Evolutionary conservation across 1,284 basidiomycete species (phyloP), one percentile per base, ranked within the genome.

Genomic region (Trichosporon coremiiforme): DNA sequence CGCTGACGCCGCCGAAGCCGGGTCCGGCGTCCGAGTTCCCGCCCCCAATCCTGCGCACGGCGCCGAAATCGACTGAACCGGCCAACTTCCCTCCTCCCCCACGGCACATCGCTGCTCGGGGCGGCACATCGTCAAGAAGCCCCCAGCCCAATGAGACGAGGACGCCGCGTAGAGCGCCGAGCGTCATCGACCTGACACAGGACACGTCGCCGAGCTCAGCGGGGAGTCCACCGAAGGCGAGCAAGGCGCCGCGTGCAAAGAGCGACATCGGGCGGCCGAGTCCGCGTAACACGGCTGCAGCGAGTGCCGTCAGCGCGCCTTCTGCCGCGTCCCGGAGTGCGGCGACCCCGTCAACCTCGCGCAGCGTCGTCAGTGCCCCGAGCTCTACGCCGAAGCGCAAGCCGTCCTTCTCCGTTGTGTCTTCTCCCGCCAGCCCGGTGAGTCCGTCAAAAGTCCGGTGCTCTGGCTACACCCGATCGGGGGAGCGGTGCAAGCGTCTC

Each of bases 401-500:
- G 17, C 41, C 53, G 53, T 29, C 53, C 25, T 15, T 25, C 10
- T 8, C 57, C 0, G 17, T 8, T 4, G 17, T 33, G 15, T 31
- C 57, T 2, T 25, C 29, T 5, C 29, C 57, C 4, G 29, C 31
- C 15, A 17, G 10, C 15, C 45, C 64, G 4, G 17, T 12, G 10
- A 41, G 25, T 2, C 20, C 20, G 12, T 29, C 68, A 2, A 45
- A 77, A 0, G 74, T 77, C 4, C 76, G 75, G 41, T 84, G 83
- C 69, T 74, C 81, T 12, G 83, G 83, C 12, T 83, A 76, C 67
- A 84, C 83, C 0, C 71, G 81, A 10, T 64, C 74, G 9, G 83
- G 83, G 25, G 73, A 76, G 36, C 81, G 78, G 9, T 84, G 83
- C 69, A 82, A 83, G 71, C 73, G 81, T 31, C 65, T 80, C 22